Conservation (phyloP, 768 basidiomycete genomes). For the Gymnopilus junonius region DNA sequence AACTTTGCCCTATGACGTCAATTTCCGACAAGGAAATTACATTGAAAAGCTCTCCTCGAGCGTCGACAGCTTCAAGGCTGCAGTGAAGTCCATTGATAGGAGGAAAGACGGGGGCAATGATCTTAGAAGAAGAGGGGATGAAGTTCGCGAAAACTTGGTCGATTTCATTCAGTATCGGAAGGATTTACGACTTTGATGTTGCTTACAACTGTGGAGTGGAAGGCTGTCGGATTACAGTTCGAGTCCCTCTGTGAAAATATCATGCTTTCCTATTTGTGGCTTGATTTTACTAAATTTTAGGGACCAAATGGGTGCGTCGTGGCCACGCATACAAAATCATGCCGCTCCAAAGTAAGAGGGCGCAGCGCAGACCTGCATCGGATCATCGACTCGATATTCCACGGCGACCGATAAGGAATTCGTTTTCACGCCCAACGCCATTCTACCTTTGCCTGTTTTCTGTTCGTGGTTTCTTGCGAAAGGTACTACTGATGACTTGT, state of each 20-base stretch:
- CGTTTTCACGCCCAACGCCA: constrained; percentile 34
- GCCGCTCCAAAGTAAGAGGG: too few species aligned
- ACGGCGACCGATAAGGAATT: constrained; percentile 23
- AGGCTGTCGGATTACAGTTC: background rate
- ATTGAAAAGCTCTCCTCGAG: constrained; percentile 58
- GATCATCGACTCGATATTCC: background rate
- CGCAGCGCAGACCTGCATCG: background rate
- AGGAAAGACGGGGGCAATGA: constrained; percentile 70
- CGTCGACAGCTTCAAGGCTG: constrained; percentile 64
- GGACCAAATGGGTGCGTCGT: too few species aligned
- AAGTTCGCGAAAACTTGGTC: constrained; percentile 73
- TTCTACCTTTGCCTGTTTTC: constrained; percentile 40
- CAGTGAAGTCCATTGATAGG: constrained; percentile 67
- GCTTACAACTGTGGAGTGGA: background rate
- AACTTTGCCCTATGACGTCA: constrained; percentile 73
- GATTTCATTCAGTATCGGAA: constrained; percentile 79
- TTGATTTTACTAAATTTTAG: background rate
- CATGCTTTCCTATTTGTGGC: background rate
- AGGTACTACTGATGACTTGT: background rate
- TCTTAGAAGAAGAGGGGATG: constrained; percentile 70
- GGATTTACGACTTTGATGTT: constrained; percentile 44
- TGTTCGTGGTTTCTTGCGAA: constrained; percentile 27
- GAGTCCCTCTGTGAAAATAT: background rate
- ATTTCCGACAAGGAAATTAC: constrained; percentile 70
- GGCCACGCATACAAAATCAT: background rate